A percentile compares a stretch with the other conserved stretches of the same genome.
Conservation (phyloP, 371 early-diverging fungal species). For the Haplosporangium sp. region DNA sequence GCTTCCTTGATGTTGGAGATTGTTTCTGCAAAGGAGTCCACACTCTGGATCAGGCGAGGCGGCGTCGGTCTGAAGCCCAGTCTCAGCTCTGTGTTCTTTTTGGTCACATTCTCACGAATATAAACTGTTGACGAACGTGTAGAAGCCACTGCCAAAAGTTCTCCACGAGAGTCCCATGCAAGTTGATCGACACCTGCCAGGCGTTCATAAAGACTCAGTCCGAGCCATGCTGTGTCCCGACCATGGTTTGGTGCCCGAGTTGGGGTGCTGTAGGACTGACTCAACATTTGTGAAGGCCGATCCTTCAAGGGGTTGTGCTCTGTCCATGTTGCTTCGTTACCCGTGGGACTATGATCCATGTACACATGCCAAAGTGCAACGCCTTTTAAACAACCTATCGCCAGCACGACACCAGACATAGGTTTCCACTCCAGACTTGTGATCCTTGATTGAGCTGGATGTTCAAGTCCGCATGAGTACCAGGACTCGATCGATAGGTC, state of each 20-base stretch:
- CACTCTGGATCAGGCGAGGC: conserved; percentile 20
- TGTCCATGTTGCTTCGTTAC: conserved; percentile 9
- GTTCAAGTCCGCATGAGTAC: conserved; percentile 45
- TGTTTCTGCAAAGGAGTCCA: conserved; percentile 28
- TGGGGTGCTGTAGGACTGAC: conserved; percentile 10
- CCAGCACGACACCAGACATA: conserved; percentile 46
- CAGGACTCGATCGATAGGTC: conserved; percentile 46
- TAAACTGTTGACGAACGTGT: conserved; percentile 33
- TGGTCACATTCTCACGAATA: conserved; percentile 35
- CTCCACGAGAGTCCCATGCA: conserved; percentile 51
- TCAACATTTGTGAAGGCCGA: conserved; percentile 32
- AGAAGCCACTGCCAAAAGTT: conserved; percentile 39
- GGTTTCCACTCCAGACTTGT: conserved; percentile 47
- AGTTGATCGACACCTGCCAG: conserved; percentile 29
- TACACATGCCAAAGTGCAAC: conserved; percentile 48
- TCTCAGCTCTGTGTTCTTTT: conserved; percentile 28
- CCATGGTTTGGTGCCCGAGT: conserved; percentile 22
- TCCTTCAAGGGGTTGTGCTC: conserved; percentile 22
- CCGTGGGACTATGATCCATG: conserved; percentile 17
- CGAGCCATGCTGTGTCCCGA: conserved; percentile 39
- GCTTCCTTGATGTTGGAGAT: conserved; percentile 33
- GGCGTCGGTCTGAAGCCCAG: conserved; percentile 15
- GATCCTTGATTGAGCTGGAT: conserved; percentile 27
- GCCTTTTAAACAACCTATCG: conserved; percentile 37
- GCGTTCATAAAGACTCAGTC: conserved; percentile 7